Conservation (phyloP, 192 early-diverging fungal species). For the Backusella mclennaniae region DNA sequence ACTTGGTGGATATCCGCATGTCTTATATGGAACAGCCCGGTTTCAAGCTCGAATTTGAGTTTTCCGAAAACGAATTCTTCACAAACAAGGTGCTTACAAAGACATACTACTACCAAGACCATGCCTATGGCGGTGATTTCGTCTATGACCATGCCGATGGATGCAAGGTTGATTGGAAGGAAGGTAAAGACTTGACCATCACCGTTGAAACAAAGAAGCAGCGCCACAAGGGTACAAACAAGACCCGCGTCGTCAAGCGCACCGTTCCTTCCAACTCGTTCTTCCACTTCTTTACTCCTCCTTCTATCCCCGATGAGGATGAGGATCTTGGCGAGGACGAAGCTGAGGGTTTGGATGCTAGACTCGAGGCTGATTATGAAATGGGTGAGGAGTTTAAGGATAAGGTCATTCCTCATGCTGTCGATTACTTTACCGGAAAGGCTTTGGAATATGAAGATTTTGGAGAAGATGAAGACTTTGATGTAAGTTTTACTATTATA, state of each 20-base stretch:
- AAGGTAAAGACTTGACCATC: conserved; percentile 91
- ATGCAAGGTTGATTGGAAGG: conserved; percentile 93
- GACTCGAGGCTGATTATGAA: conserved; percentile 93
- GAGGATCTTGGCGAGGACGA: conserved; percentile 73
- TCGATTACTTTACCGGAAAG: conserved; percentile 99
- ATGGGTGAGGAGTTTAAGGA: conserved; percentile 96
- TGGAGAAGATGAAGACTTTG: conserved; percentile 54
- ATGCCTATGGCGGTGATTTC: conserved; percentile 79
- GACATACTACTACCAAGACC: conserved; percentile 91
- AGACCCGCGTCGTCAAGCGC: conserved; percentile 96
- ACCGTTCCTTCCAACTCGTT: conserved; percentile 95
- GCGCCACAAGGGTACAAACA: conserved; percentile 98
- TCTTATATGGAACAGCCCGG: conserved; percentile 87
- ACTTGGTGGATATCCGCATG: conserved; percentile 85
- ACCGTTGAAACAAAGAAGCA: conserved; percentile 98
- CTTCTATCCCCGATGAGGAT: conserved; percentile 72
- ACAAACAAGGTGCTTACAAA: conserved; percentile 84
- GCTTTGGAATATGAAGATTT: conserved; percentile 85
- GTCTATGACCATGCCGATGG: conserved; percentile 94
- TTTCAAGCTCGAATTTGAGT: conserved; percentile 93
- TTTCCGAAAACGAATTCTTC: conserved; percentile 89
- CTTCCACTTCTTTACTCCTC: conserved; percentile 95
- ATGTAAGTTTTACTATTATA: conserved; percentile 15
- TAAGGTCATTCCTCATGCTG: conserved; percentile 91
- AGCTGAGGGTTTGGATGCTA: conserved; percentile 78